Base-by-base conservation (phyloP, 192 early-diverging fungal species). In the Neocallimastix lanati region DNA sequence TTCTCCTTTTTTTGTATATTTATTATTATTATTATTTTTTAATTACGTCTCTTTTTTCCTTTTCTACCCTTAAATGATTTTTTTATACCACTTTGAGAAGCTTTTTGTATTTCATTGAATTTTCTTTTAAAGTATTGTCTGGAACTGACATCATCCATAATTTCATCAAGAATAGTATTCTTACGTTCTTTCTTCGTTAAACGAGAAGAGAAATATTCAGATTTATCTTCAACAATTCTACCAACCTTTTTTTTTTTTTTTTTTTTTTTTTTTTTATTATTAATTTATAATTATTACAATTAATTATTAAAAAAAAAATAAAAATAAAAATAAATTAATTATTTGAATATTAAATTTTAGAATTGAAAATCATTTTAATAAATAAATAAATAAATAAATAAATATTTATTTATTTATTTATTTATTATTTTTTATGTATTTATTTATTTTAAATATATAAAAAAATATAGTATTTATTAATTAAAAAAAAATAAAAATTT, bases 171-270 rank as follows among this genome's bases (percentile, higher is more conserved):
- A 78, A 99, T 86, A 4, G 93, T 96, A 30, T 87, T 84, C 29
- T 89, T 91, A 15, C 95, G 90, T 80, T 98, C 94, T 85, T 94
- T 94, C 82, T 89, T 90, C 4, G 91, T 92, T 79, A 98, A 38
- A n/a, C 97, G 90, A 11, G 89, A 87, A n/a, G 93, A 93, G 83
- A 90, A 95, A 84, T 93, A 96, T 80, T 98, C 96, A 2, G 92
- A 91, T 28, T 93, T 90, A 13, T 92, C 93, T 78, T 95, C 93
- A 15, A 98, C 83, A 29, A 99, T 87, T 0, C 94, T 97, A n/a
- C 96, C 97, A 36, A 90, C 82, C 83, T 88, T 21, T 50, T 21
- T 50, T 21, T 21, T 38, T 14, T 38, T 38, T 14, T 38, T 38
- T 14, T 12, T 38, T 50, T 50, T 21, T 21, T 50, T 3, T 21